Percentiles rank a stretch among this genome's conserved stretches.
phyloP scores from a whole-genome alignment of 768 basidiomycete species.

The Melanogaster broomeanus region DNA sequence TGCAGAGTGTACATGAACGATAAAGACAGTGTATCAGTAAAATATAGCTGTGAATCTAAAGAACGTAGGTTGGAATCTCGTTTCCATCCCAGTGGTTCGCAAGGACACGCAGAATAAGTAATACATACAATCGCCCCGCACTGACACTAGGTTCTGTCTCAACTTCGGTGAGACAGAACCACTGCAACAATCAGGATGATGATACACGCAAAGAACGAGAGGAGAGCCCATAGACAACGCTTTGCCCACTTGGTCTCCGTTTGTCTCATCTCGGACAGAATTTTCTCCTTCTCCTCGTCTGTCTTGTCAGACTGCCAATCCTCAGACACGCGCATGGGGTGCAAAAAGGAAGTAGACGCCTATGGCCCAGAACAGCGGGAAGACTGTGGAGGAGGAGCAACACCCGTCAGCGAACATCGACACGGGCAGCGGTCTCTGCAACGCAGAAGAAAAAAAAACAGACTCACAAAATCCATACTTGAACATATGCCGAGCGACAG shows the following conservation, averaged over 20 bases:
- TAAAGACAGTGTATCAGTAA: neutral
- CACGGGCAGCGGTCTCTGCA: neutral
- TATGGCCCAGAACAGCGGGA: constrained; percentile 63
- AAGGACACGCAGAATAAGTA: no score
- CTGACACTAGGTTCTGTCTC: no score
- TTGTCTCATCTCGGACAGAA: constrained; percentile 48
- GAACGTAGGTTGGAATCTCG: constrained; percentile 2
- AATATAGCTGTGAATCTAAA: constrained; percentile 1
- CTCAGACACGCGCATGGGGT: constrained; percentile 48
- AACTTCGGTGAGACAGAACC: constrained; percentile 19
- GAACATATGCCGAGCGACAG: constrained; percentile 62
- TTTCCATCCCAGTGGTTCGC: no score
- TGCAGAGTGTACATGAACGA: neutral
- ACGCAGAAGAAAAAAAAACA: neutral
- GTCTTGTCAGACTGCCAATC: constrained; percentile 62
- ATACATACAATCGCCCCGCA: no score
- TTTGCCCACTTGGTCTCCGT: constrained; percentile 58
- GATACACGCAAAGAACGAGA: constrained; percentile 44
- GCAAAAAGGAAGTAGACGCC: constrained; percentile 57
- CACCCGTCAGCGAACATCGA: neutral
- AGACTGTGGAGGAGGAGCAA: constrained; percentile 40
- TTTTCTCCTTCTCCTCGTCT: constrained; percentile 46
- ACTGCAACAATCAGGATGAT: constrained; percentile 27
- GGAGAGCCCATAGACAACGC: constrained; percentile 55
- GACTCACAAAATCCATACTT: constrained; percentile 62